phyloP scores from a whole-genome alignment of 169 alveolate species.

The Plasmodium relictum region DNA sequence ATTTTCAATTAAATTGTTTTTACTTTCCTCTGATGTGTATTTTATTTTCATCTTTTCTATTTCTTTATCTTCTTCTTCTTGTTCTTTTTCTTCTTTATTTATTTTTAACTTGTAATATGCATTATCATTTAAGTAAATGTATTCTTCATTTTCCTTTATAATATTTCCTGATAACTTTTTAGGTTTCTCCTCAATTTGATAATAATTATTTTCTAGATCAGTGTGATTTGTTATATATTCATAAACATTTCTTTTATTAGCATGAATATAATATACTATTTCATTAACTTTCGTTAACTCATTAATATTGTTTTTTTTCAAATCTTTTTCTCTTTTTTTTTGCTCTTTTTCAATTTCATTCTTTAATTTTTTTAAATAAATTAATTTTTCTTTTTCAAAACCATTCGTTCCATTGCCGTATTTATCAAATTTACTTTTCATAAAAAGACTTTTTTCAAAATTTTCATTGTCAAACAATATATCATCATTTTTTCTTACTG shows the following conservation, averaged over 20 bases:
- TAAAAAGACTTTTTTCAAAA: conserved; percentile 58
- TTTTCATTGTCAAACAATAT: conserved; percentile 30
- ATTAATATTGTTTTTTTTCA: conserved; percentile 46
- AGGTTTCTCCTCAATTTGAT: conserved; percentile 76
- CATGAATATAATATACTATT: conserved; percentile 72
- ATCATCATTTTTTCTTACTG: conserved; percentile 29
- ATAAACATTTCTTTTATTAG: conserved; percentile 67
- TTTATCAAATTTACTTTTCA: conserved; percentile 68
- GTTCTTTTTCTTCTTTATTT: conserved; percentile 66
- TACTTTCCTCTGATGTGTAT: conserved; percentile 45
- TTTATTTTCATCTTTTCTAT: conserved; percentile 27
- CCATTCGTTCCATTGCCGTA: conserved; percentile 44
- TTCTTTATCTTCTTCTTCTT: not conserved
- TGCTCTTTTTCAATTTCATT: conserved; percentile 52
- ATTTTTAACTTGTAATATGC: conserved; percentile 75
- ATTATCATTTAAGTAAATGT: conserved; percentile 55
- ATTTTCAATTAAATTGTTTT: conserved; percentile 42
- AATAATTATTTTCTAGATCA: conserved; percentile 68
- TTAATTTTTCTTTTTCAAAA: conserved; percentile 62
- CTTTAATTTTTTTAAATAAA: conserved; percentile 50
- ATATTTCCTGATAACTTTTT: conserved; percentile 13
- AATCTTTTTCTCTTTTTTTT: conserved; percentile 32
- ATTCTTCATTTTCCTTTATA: conserved; percentile 61
- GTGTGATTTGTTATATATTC: conserved; percentile 72
- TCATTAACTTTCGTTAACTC: conserved; percentile 60